Evolutionary conservation across 768 basidiomycete genomes (phyloP).

Genomic region (Lactarius trivialis): DNA sequence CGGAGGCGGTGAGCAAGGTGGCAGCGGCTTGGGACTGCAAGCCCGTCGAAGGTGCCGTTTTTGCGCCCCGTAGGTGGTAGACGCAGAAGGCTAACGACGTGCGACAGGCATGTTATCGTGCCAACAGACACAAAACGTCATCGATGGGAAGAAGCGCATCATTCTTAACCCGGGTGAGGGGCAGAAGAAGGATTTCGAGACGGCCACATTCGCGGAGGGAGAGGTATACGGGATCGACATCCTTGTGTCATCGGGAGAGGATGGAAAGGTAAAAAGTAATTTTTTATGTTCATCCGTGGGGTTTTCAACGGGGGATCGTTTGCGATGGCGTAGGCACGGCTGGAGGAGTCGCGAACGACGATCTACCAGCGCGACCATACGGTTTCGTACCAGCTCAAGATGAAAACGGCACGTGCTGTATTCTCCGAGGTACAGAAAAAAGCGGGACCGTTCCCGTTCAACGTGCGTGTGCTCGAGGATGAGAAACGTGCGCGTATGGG

Average conservation of each 20-base stretch:
- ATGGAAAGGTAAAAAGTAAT: conserved; percentile 68
- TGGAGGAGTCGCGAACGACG: conserved; percentile 85
- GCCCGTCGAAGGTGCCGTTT: conserved; percentile 84
- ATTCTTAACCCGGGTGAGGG: conserved; percentile 83
- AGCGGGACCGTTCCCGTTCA: conserved; percentile 97
- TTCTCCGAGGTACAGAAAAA: conserved; percentile 98
- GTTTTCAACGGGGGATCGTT: conserved; percentile 3
- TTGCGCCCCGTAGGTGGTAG: no score
- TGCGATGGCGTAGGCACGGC: conserved; percentile 54
- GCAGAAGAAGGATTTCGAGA: conserved; percentile 82
- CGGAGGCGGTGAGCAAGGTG: conserved; percentile 73
- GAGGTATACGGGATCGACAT: conserved; percentile 96
- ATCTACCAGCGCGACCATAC: conserved; percentile 86
- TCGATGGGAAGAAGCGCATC: conserved; percentile 94
- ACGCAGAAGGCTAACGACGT: conserved; percentile 18
- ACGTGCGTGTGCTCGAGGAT: conserved; percentile 87
- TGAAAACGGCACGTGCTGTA: conserved; percentile 94
- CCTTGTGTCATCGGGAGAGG: conserved; percentile 78
- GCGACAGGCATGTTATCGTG: conserved; percentile 84
- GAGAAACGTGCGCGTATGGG: conserved; percentile 96
- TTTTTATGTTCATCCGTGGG: background rate
- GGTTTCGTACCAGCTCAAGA: conserved; percentile 92
- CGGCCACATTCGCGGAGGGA: conserved; percentile 79
- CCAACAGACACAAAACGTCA: conserved; percentile 89
- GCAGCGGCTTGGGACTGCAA: conserved; percentile 76